Percentiles rank a stretch among this genome's conserved stretches.
phyloP scores from a whole-genome alignment of 345 rosid genomes.

The Moricandia moricandioides region DNA sequence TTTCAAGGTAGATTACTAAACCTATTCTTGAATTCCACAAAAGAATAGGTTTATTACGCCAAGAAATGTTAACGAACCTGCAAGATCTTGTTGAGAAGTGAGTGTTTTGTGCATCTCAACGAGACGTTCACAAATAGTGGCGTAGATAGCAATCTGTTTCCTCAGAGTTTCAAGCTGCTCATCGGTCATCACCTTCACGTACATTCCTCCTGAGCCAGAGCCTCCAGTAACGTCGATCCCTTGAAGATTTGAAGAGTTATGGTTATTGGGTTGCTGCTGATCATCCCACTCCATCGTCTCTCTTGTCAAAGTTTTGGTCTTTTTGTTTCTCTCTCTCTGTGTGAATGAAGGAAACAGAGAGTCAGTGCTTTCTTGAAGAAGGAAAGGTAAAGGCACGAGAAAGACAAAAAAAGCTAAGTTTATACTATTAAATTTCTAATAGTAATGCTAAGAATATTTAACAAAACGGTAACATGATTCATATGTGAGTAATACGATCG shows the following conservation, averaged over 20 bases:
- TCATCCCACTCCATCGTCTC: constrained; percentile 58
- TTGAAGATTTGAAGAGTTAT: constrained; percentile 35
- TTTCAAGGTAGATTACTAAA: background rate
- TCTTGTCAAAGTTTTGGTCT: constrained; percentile 5
- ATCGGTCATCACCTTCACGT: constrained; percentile 94
- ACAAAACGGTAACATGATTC: constrained; percentile 11
- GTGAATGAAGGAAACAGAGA: constrained; percentile 38
- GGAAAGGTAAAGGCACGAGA: constrained; percentile 39
- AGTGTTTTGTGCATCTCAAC: constrained; percentile 92
- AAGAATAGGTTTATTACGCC: too few species aligned
- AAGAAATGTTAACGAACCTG: constrained; percentile 42
- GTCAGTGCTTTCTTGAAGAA: constrained; percentile 35
- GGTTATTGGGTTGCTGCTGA: constrained; percentile 36
- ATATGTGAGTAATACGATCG: background rate
- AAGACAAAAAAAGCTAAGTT: constrained; percentile 21
- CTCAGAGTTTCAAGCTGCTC: constrained; percentile 89
- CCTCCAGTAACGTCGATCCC: constrained; percentile 31
- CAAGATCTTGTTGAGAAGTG: constrained; percentile 92
- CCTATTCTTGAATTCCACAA: background rate
- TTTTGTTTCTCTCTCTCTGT: background rate
- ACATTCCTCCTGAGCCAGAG: constrained; percentile 48
- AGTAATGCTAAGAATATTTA: background rate
- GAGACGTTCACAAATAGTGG: constrained; percentile 89
- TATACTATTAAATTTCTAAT: background rate
- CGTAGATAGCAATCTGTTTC: constrained; percentile 92